Percentiles rank a stretch among this genome's conserved stretches.
phyloP scores from a whole-genome alignment of 2,329 filamentous ascomycete genomes.

The Cryphonectria naterciae region DNA sequence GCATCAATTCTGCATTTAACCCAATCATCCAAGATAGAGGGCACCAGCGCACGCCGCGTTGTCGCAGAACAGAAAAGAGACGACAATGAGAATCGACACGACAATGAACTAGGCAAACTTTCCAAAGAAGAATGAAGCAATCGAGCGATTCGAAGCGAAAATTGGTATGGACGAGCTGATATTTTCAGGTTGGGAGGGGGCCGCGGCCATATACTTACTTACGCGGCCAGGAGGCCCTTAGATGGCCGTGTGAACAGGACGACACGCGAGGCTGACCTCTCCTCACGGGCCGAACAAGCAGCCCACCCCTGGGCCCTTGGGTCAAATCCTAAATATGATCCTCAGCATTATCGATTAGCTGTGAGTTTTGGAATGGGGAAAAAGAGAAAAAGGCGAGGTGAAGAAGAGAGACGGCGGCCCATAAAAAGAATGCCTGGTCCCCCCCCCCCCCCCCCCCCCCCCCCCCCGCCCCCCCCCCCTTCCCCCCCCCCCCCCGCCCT shows the following conservation, averaged over 20 bases:
- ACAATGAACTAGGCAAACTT: neutral
- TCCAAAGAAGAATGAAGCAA: neutral
- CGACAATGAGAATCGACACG: too few species aligned
- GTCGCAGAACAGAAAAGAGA: too few species aligned
- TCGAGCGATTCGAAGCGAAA: neutral
- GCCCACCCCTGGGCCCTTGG: neutral
- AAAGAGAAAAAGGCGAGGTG: neutral
- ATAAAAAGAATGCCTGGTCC: neutral
- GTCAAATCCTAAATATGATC: neutral
- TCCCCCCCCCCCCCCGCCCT: slow-evolving; percentile 15
- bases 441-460: neutral
- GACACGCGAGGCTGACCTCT: slow-evolving; percentile 5
- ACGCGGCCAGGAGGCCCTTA: neutral
- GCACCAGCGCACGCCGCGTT: neutral
- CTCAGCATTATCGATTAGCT: neutral
- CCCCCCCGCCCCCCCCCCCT: slow-evolving; percentile 15
- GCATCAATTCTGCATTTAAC: neutral
- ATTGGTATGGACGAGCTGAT: neutral
- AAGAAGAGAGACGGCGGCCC: neutral
- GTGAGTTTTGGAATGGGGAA: neutral
- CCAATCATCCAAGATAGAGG: neutral
- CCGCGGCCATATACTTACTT: neutral
- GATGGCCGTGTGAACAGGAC: neutral
- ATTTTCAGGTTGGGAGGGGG: neutral
- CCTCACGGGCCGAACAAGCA: neutral